Conservation (phyloP, 2,329 filamentous ascomycete genomes). For the Aspergillus sp. region DNA sequence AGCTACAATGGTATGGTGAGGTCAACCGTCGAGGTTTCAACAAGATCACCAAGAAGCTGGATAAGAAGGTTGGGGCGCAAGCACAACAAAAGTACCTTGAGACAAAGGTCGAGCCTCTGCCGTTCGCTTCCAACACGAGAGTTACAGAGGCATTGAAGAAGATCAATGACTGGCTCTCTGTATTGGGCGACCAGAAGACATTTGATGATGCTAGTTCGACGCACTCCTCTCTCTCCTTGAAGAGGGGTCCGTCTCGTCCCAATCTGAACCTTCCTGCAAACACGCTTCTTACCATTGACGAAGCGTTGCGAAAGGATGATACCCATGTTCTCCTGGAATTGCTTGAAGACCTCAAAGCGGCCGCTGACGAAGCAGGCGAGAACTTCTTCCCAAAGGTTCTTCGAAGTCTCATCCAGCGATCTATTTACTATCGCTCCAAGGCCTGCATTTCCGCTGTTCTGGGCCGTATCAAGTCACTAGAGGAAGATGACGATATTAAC, state of each 20-base stretch:
- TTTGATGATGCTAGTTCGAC: conserved; percentile 75
- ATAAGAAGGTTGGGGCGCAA: conserved; percentile 84
- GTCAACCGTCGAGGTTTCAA: conserved; percentile 94
- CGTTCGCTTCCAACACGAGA: conserved; percentile 78
- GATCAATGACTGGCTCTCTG: conserved; percentile 91
- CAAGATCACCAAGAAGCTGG: conserved; percentile 98
- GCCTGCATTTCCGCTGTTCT: conserved; percentile 74
- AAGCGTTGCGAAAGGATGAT: conserved; percentile 47
- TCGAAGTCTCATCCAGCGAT: conserved; percentile 49
- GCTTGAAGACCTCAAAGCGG: conserved; percentile 62
- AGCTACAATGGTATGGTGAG: conserved; percentile 96
- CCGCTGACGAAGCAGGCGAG: conserved; percentile 61
- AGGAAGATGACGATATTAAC: conserved; percentile 92
- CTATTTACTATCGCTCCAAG: conserved; percentile 73
- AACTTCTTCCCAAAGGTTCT: conserved; percentile 67
- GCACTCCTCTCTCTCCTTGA: conserved; percentile 71
- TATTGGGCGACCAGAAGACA: conserved; percentile 76
- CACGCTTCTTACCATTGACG: conserved; percentile 47
- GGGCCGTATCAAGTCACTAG: conserved; percentile 68
- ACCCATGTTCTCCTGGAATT: conserved; percentile 50
- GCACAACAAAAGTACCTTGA: conserved; percentile 86
- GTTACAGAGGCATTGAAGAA: conserved; percentile 63
- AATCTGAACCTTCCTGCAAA: conserved; percentile 72
- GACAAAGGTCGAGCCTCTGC: conserved; percentile 85
- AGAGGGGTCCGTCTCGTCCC: conserved; percentile 75